These are phyloP conservation scores for Vanrija humicola DNA, from an alignment of 1,284 basidiomycete genomes.

Conservation along the genomic window DNA sequence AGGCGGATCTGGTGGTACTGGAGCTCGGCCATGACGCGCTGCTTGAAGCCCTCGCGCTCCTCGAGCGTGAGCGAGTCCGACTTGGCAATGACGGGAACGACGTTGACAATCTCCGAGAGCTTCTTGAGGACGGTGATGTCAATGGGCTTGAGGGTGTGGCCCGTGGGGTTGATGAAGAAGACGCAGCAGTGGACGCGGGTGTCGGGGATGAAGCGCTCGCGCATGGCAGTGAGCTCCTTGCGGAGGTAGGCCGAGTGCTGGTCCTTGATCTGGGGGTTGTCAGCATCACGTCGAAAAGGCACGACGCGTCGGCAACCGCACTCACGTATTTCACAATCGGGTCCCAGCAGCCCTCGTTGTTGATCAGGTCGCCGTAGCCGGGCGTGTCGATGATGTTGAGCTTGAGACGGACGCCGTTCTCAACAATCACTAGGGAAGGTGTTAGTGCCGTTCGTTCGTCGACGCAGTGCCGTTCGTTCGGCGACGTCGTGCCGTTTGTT, in stretches of 20 bases:
- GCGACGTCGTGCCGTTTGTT: background rate
- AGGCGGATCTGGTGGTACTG: slow-evolving; percentile 88
- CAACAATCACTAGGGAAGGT: slow-evolving; percentile 70
- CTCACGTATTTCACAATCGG: slow-evolving; percentile 96
- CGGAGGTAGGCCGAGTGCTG: slow-evolving; percentile 98
- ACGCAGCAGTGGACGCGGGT: slow-evolving; percentile 97
- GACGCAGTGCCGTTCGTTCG: background rate
- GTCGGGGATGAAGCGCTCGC: slow-evolving; percentile 96
- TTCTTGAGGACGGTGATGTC: slow-evolving; percentile 99
- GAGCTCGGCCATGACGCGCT: slow-evolving; percentile 90
- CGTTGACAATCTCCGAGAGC: slow-evolving; percentile 95
- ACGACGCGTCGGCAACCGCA: background rate
- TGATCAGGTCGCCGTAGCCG: slow-evolving; percentile 96
- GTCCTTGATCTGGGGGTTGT: slow-evolving; percentile 57
- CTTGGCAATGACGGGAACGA: slow-evolving; percentile 98
- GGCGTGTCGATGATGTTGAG: slow-evolving; percentile 99
- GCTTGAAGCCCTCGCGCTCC: slow-evolving; percentile 89
- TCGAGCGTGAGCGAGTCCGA: slow-evolving; percentile 91
- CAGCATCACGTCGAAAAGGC: background rate
- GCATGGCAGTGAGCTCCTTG: slow-evolving; percentile 97
- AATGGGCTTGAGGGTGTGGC: slow-evolving; percentile 86
- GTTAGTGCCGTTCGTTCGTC: slow-evolving; percentile 1
- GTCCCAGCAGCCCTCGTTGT: slow-evolving; percentile 99
- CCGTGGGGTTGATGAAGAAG: slow-evolving; percentile 98
- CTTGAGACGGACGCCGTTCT: slow-evolving; percentile 91